phyloP scores from a whole-genome alignment of 2,329 filamentous ascomycete species.

The Penicillium freii region DNA sequence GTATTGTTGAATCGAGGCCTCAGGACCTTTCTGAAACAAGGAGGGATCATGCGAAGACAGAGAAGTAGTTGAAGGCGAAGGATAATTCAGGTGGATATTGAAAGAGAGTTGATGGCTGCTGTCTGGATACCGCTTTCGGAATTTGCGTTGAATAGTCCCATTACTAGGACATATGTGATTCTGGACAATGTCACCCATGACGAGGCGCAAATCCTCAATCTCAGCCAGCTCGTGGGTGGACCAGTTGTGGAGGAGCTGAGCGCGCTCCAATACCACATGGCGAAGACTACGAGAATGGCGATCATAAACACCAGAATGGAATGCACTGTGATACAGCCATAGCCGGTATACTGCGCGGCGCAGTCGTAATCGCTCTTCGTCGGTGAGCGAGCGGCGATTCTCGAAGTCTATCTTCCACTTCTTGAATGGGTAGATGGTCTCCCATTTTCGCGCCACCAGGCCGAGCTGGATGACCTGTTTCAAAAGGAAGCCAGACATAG shows the following conservation, averaged over 20 bases:
- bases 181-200: conserved; percentile 57
- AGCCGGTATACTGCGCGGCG: conserved; percentile 60
- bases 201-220: conserved; percentile 56
- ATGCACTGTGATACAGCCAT: conserved; percentile 60
- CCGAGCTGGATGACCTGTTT: conserved; percentile 56
- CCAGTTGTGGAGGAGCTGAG: conserved; percentile 60
- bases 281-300: conserved; percentile 51
- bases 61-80: conserved; percentile 24
- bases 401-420: conserved; percentile 61
- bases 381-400: conserved; percentile 53
- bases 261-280: conserved; percentile 51
- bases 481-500: conserved; percentile 56
- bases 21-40: conserved; percentile 10
- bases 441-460: conserved; percentile 56
- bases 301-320: conserved; percentile 53
- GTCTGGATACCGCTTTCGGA: conserved; percentile 56
- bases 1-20: conserved; percentile 15
- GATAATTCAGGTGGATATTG: conserved; percentile 53
- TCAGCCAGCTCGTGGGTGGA: conserved; percentile 55
- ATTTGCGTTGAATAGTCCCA: conserved; percentile 58
- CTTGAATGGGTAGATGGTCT: conserved; percentile 61
- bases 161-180: conserved; percentile 62
- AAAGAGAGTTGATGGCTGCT: conserved; percentile 51
- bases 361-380: conserved; percentile 51
- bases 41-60: background rate